Evolutionary conservation across 352 stramenopile genomes (phyloP), one percentile per base, ranked within the genome.

Genomic region (Phytopythium vexans): DNA sequence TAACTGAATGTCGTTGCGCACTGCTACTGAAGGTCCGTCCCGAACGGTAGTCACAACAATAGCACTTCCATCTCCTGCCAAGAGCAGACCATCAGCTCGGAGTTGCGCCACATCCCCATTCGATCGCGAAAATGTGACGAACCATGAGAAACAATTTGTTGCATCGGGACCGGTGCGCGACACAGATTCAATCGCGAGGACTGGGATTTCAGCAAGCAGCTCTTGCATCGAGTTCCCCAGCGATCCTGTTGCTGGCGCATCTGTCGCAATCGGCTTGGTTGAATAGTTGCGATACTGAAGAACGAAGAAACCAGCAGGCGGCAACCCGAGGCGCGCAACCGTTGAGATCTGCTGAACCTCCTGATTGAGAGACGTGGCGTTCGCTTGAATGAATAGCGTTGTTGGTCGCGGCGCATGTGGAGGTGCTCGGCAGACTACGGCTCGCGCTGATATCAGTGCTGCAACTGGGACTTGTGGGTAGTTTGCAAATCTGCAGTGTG

Each of bases 401-500:
- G 70, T 62, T 35, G 63, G 55, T 54, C 56, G 54, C 3, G 60
- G 36, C 0, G 31, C 48, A 38, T 70, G 56, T 2, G 62, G 31
- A 27, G 72, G 66, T 31, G 42, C 63, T 33, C 48, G 10, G 52
- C 72, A 82, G 9, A 36, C 14, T 6, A 77, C 63, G 3, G 41
- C 35, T 9, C 5, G 40, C 4, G 39, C 21, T 6, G 46, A 52
- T 2, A 52, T 35, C 8, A 6, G 34, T 8, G 59, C 58, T 27
- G 35, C 11, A 8, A 66, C 54, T 32, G 32, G n/a, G 2, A 64
- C 51, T 7, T 41, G 15, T 3, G 16, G 21, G 12, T 50, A 55
- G 8, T 64, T 27, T 15, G 66, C 69, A 44, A 82, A 79, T 14
- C 40, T 55, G 33, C 72, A 82, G 34, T 79, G 69, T 3, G 60